Evolutionary conservation across 2,329 filamentous ascomycete genomes (phyloP), one percentile per base, ranked within the genome.

Genomic region (Monilinia vaccinii-corymbosi): DNA sequence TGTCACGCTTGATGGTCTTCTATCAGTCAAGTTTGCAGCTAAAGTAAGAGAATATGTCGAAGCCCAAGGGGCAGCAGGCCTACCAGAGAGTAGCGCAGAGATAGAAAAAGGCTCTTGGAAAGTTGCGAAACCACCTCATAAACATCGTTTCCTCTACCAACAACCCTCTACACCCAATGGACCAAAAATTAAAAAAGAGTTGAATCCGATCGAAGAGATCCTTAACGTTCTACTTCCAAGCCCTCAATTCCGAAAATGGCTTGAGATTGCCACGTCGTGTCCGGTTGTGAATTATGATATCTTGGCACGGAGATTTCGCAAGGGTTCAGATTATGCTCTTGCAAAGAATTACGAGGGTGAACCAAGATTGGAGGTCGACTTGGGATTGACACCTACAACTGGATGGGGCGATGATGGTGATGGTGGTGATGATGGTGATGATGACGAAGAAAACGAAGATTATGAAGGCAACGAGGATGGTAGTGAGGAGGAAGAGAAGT

Each of bases 81-180:
- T 81, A 6, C 76, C 78, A 5, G 66, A 72, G 2, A 73, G 75
- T 18, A 83, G 80, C 49, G 70, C 73, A 0, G 79, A 81, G 60
- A 84, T 88, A 61, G 82, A 86, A 68, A 78, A 78, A 49, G 75
- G 75, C 77, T 18, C 76, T 0, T 94, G 89, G 89, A 83, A 80
- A 62, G 87, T 95, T 10, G 89, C 94, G 8, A 82, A 84, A 36
- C 94, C 94, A 44, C 94, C 94, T 0, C 92, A 99, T 76, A 99
- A 99, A 77, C 91, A 97, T 71, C 89, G 92, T 16, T 99, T 88
- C 73, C 78, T 96, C 2, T 99, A 94, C 74, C 81, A 89, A 62
- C 85, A 91, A 66, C 77, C 75, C 65, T 78, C 69, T 53, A 74
- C 31, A 13, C 75, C 57, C 64, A 73, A 51, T 50, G 49, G 32